A percentile compares a stretch with the other conserved stretches of the same genome.
Evolutionary conservation across 2,329 filamentous ascomycete genomes (phyloP).

Genomic region (Neonectria ditissima): DNA sequence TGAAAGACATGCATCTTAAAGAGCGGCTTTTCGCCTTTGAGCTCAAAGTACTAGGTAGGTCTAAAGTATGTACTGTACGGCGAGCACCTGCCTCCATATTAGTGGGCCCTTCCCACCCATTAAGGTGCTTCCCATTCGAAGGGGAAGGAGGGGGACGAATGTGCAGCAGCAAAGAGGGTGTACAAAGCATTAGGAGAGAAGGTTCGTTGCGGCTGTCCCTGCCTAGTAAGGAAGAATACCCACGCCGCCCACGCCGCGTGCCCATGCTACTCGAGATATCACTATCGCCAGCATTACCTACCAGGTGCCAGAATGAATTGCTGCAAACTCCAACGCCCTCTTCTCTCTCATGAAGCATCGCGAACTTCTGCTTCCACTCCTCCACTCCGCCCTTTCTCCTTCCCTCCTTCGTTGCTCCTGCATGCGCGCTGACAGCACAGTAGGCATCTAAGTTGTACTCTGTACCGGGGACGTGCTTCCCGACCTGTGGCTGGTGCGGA

Average conservation of each 20-base stretch:
- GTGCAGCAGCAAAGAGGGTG: neutral
- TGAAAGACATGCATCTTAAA: constrained; percentile 1
- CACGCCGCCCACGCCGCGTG: neutral
- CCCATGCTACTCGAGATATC: neutral
- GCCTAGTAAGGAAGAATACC: neutral
- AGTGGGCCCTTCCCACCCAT: constrained; percentile 12
- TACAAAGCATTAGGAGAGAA: constrained; percentile 2
- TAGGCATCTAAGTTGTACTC: no score
- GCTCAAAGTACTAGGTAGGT: neutral
- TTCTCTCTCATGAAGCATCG: neutral
- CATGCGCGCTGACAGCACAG: neutral
- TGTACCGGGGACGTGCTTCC: neutral
- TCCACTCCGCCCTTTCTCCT: neutral
- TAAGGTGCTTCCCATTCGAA: neutral
- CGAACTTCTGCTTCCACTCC: neutral
- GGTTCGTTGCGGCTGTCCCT: neutral
- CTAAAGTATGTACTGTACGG: neutral
- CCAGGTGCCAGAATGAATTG: neutral
- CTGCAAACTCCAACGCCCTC: neutral
- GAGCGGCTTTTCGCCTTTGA: neutral
- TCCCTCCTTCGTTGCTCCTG: neutral
- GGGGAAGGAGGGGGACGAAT: constrained; percentile 2
- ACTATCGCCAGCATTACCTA: neutral
- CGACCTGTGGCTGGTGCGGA: neutral
- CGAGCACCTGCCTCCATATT: neutral